phyloP scores from a whole-genome alignment of 306 rosid genomes.

The Trichosanthes cucumerina region DNA sequence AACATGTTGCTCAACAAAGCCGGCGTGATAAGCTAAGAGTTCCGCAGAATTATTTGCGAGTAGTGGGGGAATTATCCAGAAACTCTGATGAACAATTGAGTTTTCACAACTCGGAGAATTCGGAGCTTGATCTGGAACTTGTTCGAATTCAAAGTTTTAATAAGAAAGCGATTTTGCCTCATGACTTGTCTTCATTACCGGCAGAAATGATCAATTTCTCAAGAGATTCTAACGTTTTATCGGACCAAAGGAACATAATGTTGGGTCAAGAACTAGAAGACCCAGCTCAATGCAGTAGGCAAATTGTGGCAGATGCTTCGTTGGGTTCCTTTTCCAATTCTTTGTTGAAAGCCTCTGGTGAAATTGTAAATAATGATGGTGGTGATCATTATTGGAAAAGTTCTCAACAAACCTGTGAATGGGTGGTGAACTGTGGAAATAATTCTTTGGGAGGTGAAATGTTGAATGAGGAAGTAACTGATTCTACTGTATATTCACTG shows the following conservation, averaged over 20 bases:
- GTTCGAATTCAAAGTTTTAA: conserved; percentile 45
- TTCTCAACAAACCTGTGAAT: conserved; percentile 34
- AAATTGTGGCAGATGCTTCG: conserved; percentile 20
- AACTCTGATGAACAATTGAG: not conserved
- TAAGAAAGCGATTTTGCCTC: conserved; percentile 44
- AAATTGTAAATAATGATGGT: conserved; percentile 4
- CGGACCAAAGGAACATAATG: conserved; percentile 17
- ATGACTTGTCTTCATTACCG: conserved; percentile 30
- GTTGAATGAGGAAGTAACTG: conserved; percentile 16
- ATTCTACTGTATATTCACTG: conserved; percentile 16
- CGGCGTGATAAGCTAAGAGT: conserved; percentile 77
- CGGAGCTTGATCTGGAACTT: conserved; percentile 29
- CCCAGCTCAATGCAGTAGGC: conserved; percentile 17
- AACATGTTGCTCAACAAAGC: conserved; percentile 80
- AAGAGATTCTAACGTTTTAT: conserved; percentile 13
- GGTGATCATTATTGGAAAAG: conserved; percentile 42
- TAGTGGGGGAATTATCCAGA: not conserved
- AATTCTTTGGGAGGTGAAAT: conserved; percentile 17
- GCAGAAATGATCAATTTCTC: conserved; percentile 37
- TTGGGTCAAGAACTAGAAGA: conserved; percentile 16
- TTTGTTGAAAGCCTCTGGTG: conserved; percentile 19
- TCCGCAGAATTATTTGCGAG: conserved; percentile 19
- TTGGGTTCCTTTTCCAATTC: conserved; percentile 10
- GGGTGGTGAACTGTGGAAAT: conserved; percentile 35
- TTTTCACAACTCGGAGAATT: conserved; percentile 18